These are phyloP conservation scores for Hydnum rufescens DNA, from an alignment of 768 basidiomycete species.

Conservation along the genomic window DNA sequence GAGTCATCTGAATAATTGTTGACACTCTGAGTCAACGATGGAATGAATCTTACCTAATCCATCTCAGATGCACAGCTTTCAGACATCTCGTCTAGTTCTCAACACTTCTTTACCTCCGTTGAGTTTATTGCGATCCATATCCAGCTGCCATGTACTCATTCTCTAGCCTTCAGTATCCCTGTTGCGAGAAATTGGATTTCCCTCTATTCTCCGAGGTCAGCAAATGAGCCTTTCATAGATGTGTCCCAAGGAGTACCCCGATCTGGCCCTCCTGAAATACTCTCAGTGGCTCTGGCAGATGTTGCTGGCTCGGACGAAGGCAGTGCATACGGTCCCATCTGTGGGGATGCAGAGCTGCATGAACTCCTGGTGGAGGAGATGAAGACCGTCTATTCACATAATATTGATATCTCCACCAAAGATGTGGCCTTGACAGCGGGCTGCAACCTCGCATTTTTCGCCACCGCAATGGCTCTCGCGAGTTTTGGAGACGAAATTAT, in stretches of 20 bases:
- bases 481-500: conserved; percentile 46
- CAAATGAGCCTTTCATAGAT: conserved; percentile 14
- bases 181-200: not conserved
- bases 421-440: conserved; percentile 55
- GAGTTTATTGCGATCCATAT: not conserved
- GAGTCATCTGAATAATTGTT: no score
- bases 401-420: conserved; percentile 27
- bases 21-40: no score
- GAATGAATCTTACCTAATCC: no score
- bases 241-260: conserved; percentile 21
- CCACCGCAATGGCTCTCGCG: conserved; percentile 41
- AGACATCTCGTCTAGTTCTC: not conserved
- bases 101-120: not conserved
- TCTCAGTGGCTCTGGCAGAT: conserved; percentile 12
- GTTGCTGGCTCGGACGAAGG: conserved; percentile 17
- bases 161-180: not conserved
- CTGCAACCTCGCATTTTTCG: conserved; percentile 54
- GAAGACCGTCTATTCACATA: conserved; percentile 32
- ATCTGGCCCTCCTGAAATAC: conserved; percentile 15
- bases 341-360: conserved; percentile 36
- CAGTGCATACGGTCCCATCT: conserved; percentile 33
- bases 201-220: not conserved
- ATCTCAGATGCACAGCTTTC: not conserved
- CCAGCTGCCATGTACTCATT: not conserved
- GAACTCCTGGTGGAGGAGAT: conserved; percentile 40